Conservation (phyloP, 2,329 filamentous ascomycete genomes). For the Neonectria punicea region DNA sequence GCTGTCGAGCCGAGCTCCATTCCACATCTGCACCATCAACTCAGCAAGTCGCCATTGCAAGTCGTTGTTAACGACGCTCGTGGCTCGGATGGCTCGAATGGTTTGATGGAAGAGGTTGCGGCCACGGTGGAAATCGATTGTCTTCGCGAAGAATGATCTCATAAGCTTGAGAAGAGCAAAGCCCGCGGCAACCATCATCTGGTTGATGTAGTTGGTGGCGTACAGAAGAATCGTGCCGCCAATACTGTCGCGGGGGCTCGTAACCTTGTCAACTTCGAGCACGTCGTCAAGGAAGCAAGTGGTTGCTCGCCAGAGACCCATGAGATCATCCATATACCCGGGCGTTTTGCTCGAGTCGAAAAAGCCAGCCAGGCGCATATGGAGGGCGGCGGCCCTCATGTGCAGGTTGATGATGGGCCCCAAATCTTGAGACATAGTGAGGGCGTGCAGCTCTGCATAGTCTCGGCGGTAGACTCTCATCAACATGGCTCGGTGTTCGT, state of each 20-base stretch:
- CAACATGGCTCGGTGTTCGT: slow-evolving; percentile 73
- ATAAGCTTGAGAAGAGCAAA: slow-evolving; percentile 83
- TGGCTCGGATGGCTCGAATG: slow-evolving; percentile 75
- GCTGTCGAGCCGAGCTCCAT: slow-evolving; percentile 68
- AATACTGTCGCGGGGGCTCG: slow-evolving; percentile 56
- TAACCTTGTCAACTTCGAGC: slow-evolving; percentile 62
- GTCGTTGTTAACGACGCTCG: slow-evolving; percentile 82
- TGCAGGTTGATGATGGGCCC: slow-evolving; percentile 72
- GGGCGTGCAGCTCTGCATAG: slow-evolving; percentile 70
- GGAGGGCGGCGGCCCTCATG: slow-evolving; percentile 77
- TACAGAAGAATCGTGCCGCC: slow-evolving; percentile 70
- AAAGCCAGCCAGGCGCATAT: slow-evolving; percentile 82
- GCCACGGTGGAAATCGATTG: slow-evolving; percentile 75
- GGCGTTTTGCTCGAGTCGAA: slow-evolving; percentile 80
- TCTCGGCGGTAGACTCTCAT: slow-evolving; percentile 74
- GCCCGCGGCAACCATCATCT: slow-evolving; percentile 85
- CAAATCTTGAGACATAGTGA: slow-evolving; percentile 67
- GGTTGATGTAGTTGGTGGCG: slow-evolving; percentile 80
- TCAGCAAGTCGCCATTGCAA: slow-evolving; percentile 83
- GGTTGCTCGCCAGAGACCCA: slow-evolving; percentile 79
- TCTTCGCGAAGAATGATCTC: slow-evolving; percentile 78
- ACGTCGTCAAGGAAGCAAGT: slow-evolving; percentile 75
- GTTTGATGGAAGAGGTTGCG: slow-evolving; percentile 77
- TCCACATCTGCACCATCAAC: slow-evolving; percentile 90
- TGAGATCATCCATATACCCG: slow-evolving; percentile 78